phyloP scores from a whole-genome alignment of 2,329 filamentous ascomycete genomes.

The Ophiostoma triangulosporum region DNA sequence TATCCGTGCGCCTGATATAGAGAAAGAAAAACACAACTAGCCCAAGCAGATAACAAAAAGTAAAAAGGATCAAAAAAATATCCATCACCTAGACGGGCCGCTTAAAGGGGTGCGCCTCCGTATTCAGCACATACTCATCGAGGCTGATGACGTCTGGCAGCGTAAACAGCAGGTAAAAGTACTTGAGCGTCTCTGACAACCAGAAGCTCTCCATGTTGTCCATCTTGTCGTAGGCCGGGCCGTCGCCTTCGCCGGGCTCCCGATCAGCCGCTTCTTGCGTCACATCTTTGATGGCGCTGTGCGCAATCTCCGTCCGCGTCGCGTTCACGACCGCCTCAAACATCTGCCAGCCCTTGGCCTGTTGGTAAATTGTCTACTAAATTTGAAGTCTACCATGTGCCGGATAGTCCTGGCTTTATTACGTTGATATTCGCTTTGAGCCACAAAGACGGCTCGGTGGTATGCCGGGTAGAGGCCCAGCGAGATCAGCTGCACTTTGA shows the following conservation, averaged over 20 bases:
- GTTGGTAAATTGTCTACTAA: too few relatives aligned
- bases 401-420: too few relatives aligned
- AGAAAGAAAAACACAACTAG: too few relatives aligned
- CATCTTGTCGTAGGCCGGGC: constrained; percentile 25
- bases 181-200: constrained; percentile 83
- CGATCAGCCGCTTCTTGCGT: too few relatives aligned
- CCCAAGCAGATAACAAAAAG: too few relatives aligned
- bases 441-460: too few relatives aligned
- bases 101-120: constrained; percentile 46
- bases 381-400: too few relatives aligned
- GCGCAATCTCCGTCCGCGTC: constrained; percentile 52
- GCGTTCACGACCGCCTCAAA: constrained; percentile 56
- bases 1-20: neutral
- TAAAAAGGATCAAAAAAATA: neutral
- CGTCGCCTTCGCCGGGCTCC: too few relatives aligned
- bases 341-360: constrained; percentile 79
- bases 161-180: constrained; percentile 74
- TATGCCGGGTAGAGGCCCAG: too few relatives aligned
- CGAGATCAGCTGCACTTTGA: too few relatives aligned
- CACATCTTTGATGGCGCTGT: constrained; percentile 59
- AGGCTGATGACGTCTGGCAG: constrained; percentile 50
- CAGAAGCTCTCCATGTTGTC: constrained; percentile 82
- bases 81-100: constrained; percentile 20
- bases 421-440: too few relatives aligned
- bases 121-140: constrained; percentile 56